Percentiles rank a stretch among this genome's conserved stretches.
Conservation (phyloP, 2,329 filamentous ascomycete species). For the Botrytis fragariae region DNA sequence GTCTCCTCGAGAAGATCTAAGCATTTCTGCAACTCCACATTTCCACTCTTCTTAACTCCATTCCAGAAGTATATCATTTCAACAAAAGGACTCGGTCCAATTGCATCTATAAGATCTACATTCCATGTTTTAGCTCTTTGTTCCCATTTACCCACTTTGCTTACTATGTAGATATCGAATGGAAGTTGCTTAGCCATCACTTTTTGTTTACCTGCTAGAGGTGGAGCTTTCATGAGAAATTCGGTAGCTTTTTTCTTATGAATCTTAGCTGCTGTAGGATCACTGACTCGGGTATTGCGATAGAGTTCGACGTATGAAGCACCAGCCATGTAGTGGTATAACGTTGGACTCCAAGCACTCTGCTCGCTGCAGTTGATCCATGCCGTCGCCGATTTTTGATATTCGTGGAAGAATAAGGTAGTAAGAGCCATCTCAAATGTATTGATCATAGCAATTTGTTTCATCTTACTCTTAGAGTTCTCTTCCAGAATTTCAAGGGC, state of each 20-base stretch:
- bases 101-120: slow-evolving; percentile 71
- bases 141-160: slow-evolving; percentile 89
- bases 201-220: slow-evolving; percentile 76
- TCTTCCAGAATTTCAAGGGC: slow-evolving; percentile 64
- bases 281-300: slow-evolving; percentile 52
- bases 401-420: slow-evolving; percentile 76
- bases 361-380: slow-evolving; percentile 75
- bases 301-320: slow-evolving; percentile 79
- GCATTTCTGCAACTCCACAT: slow-evolving; percentile 61
- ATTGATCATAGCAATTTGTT: slow-evolving; percentile 81
- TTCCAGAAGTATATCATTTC: slow-evolving; percentile 97
- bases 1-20: slow-evolving; percentile 62
- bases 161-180: slow-evolving; percentile 79
- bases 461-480: slow-evolving; percentile 68
- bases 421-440: slow-evolving; percentile 81
- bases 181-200: slow-evolving; percentile 89
- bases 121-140: slow-evolving; percentile 65
- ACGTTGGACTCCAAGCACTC: slow-evolving; percentile 85
- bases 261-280: slow-evolving; percentile 48
- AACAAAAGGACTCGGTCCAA: slow-evolving; percentile 75
- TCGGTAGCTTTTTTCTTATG: slow-evolving; percentile 66
- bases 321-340: slow-evolving; percentile 89
- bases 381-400: slow-evolving; percentile 66
- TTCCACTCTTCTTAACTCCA: slow-evolving; percentile 76
- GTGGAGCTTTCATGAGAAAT: slow-evolving; percentile 68